Evolutionary conservation across 1,284 basidiomycete genomes (phyloP).

Genomic region (Bjerkandera adusta): DNA sequence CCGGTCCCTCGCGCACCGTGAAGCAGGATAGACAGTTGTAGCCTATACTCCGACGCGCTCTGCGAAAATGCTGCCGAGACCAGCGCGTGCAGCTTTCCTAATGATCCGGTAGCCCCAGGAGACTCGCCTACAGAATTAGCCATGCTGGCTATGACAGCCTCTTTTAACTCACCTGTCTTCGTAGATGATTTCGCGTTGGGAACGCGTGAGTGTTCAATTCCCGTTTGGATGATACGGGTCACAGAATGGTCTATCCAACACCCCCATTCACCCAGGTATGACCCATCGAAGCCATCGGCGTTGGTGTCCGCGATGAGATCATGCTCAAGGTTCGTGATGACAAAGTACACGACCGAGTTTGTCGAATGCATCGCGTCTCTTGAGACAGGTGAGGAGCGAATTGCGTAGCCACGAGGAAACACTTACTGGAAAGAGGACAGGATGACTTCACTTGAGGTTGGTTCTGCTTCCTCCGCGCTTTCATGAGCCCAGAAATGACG

Average conservation of each 20-base stretch:
- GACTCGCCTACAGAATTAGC: neutral
- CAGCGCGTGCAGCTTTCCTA: constrained; percentile 46
- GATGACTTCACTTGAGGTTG: too few species aligned
- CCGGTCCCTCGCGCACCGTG: constrained; percentile 76
- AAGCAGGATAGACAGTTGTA: constrained; percentile 68
- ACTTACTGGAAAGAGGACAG: neutral
- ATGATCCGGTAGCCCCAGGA: neutral
- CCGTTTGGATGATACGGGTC: constrained; percentile 80
- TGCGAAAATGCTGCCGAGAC: constrained; percentile 55
- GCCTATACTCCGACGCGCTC: constrained; percentile 54
- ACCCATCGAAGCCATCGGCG: constrained; percentile 47
- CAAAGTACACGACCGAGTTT: constrained; percentile 66
- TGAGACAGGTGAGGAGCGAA: neutral
- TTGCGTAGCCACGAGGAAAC: too few species aligned
- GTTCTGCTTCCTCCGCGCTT: constrained; percentile 29
- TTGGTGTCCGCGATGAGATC: constrained; percentile 40
- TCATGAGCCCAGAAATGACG: constrained; percentile 28
- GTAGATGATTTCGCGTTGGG: constrained; percentile 54
- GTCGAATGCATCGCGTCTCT: constrained; percentile 12
- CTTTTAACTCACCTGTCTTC: too few species aligned
- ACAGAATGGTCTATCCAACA: constrained; percentile 78
- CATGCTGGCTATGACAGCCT: neutral
- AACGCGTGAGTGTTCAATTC: constrained; percentile 69
- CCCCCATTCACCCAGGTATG: constrained; percentile 71
- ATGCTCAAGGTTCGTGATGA: constrained; percentile 76